These are phyloP conservation scores for Globisporangium canariense DNA, from an alignment of 352 stramenopile genomes.

Conservation along the genomic window DNA sequence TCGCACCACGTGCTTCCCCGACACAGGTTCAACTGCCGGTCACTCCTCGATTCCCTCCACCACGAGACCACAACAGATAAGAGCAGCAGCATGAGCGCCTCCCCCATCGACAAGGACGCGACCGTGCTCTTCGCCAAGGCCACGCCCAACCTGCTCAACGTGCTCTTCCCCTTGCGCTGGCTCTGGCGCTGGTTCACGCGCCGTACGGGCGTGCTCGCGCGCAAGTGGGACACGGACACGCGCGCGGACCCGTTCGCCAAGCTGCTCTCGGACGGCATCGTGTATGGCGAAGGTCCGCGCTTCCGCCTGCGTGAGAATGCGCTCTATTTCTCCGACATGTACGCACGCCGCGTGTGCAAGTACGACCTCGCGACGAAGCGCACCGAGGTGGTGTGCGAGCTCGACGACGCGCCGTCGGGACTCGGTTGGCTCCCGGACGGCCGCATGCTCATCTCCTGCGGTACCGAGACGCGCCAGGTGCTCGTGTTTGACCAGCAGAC, in stretches of 20 bases:
- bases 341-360: conserved; percentile 50
- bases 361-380: conserved; percentile 43
- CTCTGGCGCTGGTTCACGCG: conserved; percentile 32
- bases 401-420: conserved; percentile 48
- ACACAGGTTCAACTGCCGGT: neutral
- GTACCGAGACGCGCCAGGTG: conserved; percentile 44
- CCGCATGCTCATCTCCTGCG: conserved; percentile 49
- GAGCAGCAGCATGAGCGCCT: neutral
- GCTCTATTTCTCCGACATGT: conserved; percentile 74
- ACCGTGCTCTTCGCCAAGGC: conserved; percentile 19
- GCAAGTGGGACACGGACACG: conserved; percentile 16
- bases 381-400: conserved; percentile 38
- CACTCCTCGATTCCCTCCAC: neutral
- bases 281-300: conserved; percentile 58
- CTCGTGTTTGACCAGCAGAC: conserved; percentile 35
- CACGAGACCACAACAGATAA: neutral
- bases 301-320: conserved; percentile 46
- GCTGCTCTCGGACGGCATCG: conserved; percentile 33
- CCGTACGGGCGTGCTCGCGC: conserved; percentile 16
- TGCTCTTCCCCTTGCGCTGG: conserved; percentile 24
- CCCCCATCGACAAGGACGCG: neutral
- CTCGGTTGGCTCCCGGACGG: conserved; percentile 64
- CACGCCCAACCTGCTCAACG: conserved; percentile 18
- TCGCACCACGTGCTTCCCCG: too few relatives aligned
- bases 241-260: conserved; percentile 30